phyloP scores from a whole-genome alignment of 2,329 filamentous ascomycete genomes.

The Fusarium ramigenum region DNA sequence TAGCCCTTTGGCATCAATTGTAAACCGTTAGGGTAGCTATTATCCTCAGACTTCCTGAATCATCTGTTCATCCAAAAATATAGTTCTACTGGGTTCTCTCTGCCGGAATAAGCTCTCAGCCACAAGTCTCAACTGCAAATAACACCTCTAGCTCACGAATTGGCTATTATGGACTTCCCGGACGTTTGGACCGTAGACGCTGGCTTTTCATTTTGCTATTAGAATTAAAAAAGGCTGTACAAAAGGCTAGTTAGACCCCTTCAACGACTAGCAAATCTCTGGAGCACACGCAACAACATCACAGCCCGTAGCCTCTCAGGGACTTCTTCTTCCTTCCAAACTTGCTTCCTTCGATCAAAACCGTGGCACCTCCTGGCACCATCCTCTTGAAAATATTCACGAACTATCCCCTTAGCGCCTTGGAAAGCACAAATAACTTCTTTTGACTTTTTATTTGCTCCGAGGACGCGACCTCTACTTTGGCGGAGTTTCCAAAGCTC shows the following conservation, averaged over 20 bases:
- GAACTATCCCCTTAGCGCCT: not conserved
- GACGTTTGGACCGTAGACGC: fast-evolving
- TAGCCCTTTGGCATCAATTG: not conserved
- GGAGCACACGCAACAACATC: not conserved
- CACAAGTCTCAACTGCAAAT: no score
- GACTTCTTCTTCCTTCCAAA: no score
- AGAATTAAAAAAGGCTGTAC: not conserved
- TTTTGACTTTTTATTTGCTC: not conserved
- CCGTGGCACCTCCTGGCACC: not conserved
- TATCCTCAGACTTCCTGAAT: no score
- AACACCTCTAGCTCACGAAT: no score
- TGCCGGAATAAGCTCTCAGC: no score
- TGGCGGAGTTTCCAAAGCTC: not conserved
- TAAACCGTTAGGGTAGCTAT: not conserved
- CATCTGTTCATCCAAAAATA: no score
- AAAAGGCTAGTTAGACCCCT: not conserved
- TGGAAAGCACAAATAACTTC: not conserved
- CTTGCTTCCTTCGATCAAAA: not conserved
- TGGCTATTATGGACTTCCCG: not conserved
- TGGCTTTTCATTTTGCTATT: not conserved
- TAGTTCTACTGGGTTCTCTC: no score
- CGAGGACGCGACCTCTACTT: not conserved
- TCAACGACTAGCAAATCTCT: fast-evolving
- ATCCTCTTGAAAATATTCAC: fast-evolving
- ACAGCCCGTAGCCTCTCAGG: not conserved